These are phyloP conservation scores for Apiospora saccharicola DNA, from an alignment of 2,329 filamentous ascomycete species.

Conservation along the genomic window DNA sequence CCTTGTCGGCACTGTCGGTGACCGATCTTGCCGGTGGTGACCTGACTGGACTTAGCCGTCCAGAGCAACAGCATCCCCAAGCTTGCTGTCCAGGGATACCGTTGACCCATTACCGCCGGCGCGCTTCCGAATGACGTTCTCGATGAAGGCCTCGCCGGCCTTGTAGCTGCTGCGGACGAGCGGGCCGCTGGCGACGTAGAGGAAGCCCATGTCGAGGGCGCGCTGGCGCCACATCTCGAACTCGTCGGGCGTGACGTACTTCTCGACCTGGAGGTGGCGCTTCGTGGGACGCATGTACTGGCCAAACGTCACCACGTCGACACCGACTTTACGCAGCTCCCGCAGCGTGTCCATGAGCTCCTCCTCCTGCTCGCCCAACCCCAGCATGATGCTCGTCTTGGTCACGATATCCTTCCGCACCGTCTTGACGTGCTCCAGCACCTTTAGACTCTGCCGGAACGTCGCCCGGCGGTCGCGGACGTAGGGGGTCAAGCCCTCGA, in stretches of 20 bases:
- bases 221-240: slow-evolving; percentile 93
- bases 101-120: slow-evolving; percentile 50
- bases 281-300: slow-evolving; percentile 99
- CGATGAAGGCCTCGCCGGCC: slow-evolving; percentile 97
- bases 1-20: no score
- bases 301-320: slow-evolving; percentile 98
- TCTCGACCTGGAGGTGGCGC: slow-evolving; percentile 94
- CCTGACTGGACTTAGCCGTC: background rate
- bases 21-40: no score
- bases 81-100: slow-evolving; percentile 23
- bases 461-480: slow-evolving; percentile 90
- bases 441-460: slow-evolving; percentile 83
- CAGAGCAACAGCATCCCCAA: slow-evolving; percentile 2
- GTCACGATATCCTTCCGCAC: slow-evolving; percentile 82
- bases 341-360: slow-evolving; percentile 82
- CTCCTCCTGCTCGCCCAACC: slow-evolving; percentile 88
- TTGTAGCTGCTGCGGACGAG: slow-evolving; percentile 96
- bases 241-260: slow-evolving; percentile 89
- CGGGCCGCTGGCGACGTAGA: slow-evolving; percentile 94
- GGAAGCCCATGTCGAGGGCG: slow-evolving; percentile 92
- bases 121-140: slow-evolving; percentile 94
- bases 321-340: slow-evolving; percentile 79
- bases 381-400: slow-evolving; percentile 99
- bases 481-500: slow-evolving; percentile 86
- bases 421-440: slow-evolving; percentile 83